Percentiles rank a stretch among this genome's conserved stretches.
These are phyloP conservation scores for Penicillium sp. DNA, from an alignment of 2,329 filamentous ascomycete species.

Conservation along the genomic window DNA sequence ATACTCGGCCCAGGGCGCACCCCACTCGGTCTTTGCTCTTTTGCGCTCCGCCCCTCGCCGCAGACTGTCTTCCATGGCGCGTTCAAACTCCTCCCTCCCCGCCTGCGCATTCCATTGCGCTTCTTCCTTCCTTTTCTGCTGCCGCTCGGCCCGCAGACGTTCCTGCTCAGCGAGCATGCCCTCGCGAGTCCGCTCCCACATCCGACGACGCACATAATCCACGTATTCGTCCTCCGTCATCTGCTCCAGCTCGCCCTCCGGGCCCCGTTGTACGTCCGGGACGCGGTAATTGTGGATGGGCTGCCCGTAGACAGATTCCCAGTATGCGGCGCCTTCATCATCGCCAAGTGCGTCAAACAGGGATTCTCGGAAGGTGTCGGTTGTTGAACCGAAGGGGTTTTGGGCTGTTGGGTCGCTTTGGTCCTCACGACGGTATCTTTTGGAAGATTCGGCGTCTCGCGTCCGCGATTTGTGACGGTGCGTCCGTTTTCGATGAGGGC, in stretches of 20 bases:
- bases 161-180: slow-evolving; percentile 75
- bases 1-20: slow-evolving; percentile 65
- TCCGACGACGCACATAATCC: slow-evolving; percentile 74
- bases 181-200: slow-evolving; percentile 95
- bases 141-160: slow-evolving; percentile 53
- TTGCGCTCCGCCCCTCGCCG: slow-evolving; percentile 63
- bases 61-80: slow-evolving; percentile 68
- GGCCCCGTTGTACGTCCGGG: slow-evolving; percentile 47
- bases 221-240: slow-evolving; percentile 96
- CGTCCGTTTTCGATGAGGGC: slow-evolving; percentile 15
- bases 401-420: not conserved
- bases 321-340: slow-evolving; percentile 92
- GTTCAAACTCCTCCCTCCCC: slow-evolving; percentile 49
- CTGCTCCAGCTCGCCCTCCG: slow-evolving; percentile 62
- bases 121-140: slow-evolving; percentile 48
- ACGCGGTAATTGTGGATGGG: slow-evolving; percentile 78
- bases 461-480: slow-evolving; percentile 2
- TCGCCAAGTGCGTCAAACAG: slow-evolving; percentile 96
- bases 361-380: slow-evolving; percentile 82
- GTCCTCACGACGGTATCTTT: slow-evolving; percentile 25
- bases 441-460: slow-evolving; percentile 13
- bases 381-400: not conserved
- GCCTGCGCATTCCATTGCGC: slow-evolving; percentile 22
- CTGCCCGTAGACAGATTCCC: slow-evolving; percentile 95
- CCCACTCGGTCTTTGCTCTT: slow-evolving; percentile 42